Percentiles rank a stretch among this genome's conserved stretches.
Conservation (phyloP, 257 asterid species). For the Ocimum tenuiflorum region DNA sequence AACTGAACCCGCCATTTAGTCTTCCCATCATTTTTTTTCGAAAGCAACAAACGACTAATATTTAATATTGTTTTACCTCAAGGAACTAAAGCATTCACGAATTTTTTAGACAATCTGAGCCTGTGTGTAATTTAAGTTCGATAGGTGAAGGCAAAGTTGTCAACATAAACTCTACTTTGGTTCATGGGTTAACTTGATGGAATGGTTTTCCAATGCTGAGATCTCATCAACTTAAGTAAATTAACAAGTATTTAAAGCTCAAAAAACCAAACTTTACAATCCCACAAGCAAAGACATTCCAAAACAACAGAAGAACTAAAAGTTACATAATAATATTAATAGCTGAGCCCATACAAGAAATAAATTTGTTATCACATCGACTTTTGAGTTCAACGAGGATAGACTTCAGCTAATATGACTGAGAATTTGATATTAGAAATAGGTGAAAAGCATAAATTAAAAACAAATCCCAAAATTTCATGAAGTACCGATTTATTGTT, state of each 20-base stretch:
- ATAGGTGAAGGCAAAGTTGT: not conserved
- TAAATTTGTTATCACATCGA: not conserved
- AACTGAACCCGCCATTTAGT: not conserved
- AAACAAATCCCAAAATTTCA: slow-evolving; percentile 2
- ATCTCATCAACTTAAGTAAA: not conserved
- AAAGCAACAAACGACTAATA: not conserved
- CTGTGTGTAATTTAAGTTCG: not conserved
- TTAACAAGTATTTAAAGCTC: slow-evolving; percentile 1
- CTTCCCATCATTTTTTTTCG: not conserved
- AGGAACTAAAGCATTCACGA: not conserved
- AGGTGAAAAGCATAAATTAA: slow-evolving; percentile 2
- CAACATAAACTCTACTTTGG: not conserved
- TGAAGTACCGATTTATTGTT: slow-evolving; percentile 61
- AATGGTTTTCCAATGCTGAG: not conserved
- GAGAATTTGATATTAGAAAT: not conserved
- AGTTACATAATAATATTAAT: not conserved
- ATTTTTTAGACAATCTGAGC: slow-evolving; percentile 2
- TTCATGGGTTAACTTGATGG: not conserved
- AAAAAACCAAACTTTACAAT: not conserved
- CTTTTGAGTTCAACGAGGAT: not conserved
- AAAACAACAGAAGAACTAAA: not conserved
- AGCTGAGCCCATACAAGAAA: not conserved
- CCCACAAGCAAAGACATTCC: slow-evolving; percentile 1
- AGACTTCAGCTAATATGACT: slow-evolving; percentile 16
- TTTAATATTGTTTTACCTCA: not conserved